Percentiles rank a stretch among this genome's conserved stretches.
These are phyloP conservation scores for Tylopilus sp. DNA, from an alignment of 768 basidiomycete species.

Conservation along the genomic window DNA sequence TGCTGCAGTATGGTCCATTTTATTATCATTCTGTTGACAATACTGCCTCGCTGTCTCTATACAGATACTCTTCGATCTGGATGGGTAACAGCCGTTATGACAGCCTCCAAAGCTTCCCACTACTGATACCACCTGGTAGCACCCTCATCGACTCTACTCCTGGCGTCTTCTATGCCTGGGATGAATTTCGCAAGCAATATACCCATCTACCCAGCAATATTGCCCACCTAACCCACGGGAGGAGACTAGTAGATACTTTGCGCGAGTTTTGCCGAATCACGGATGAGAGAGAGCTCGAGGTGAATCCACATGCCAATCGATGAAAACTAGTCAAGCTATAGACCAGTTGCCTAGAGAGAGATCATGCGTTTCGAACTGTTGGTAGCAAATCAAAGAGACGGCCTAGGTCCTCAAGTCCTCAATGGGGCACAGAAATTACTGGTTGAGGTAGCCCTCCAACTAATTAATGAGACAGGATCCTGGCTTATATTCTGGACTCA, in stretches of 20 bases:
- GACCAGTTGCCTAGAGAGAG: slow-evolving; percentile 47
- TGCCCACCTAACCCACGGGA: slow-evolving; percentile 67
- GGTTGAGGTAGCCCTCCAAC: slow-evolving; percentile 39
- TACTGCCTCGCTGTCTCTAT: slow-evolving; percentile 8
- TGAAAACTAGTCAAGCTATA: not conserved
- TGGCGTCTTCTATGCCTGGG: slow-evolving; percentile 78
- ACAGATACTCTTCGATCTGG: slow-evolving; percentile 69
- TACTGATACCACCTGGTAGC: slow-evolving; percentile 33
- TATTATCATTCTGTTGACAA: not conserved
- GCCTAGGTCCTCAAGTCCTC: slow-evolving; percentile 51
- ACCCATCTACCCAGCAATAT: slow-evolving; percentile 46
- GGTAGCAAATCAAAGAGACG: slow-evolving; percentile 51
- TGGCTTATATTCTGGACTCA: slow-evolving; percentile 4
- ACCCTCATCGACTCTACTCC: slow-evolving; percentile 82
- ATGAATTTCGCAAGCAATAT: slow-evolving; percentile 63
- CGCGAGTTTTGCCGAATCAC: slow-evolving; percentile 62
- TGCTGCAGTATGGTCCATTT: slow-evolving; percentile 45
- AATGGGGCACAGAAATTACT: slow-evolving; percentile 64
- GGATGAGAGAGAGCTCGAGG: slow-evolving; percentile 55
- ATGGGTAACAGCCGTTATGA: slow-evolving; percentile 48
- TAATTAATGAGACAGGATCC: not conserved
- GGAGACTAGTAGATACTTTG: slow-evolving; percentile 72
- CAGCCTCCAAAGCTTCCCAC: not conserved
- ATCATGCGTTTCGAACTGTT: slow-evolving; percentile 75
- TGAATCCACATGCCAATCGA: slow-evolving; percentile 27